Evolutionary conservation across 1,139 yeast species (phyloP).

Genomic region (Zhuliangozyma blackwelliae): DNA sequence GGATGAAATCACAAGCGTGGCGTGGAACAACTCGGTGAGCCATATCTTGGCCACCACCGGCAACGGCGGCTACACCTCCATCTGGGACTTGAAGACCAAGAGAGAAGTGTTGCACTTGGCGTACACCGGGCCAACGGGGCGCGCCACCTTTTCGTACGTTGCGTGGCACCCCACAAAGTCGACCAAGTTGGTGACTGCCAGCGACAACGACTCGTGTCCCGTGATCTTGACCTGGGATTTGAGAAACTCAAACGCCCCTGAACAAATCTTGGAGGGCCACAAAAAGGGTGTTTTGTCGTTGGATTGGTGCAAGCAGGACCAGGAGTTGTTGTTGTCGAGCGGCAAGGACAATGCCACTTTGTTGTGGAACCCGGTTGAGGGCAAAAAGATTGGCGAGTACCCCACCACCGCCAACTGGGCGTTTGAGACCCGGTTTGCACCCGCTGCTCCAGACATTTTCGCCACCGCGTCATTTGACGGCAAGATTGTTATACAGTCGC

Average conservation of each 20-base stretch:
- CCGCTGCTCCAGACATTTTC: conserved; percentile 81
- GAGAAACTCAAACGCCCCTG: conserved; percentile 89
- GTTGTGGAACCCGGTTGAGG: conserved; percentile 84
- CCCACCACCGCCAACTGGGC: conserved; percentile 95
- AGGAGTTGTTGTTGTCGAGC: conserved; percentile 72
- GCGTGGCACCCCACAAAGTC: conserved; percentile 86
- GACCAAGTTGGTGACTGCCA: conserved; percentile 83
- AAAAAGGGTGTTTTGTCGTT: conserved; percentile 82
- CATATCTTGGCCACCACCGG: conserved; percentile 93
- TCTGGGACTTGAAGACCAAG: conserved; percentile 89
- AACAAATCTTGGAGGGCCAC: conserved; percentile 71
- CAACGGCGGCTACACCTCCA: conserved; percentile 75
- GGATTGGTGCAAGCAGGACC: conserved; percentile 91
- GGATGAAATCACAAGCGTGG: conserved; percentile 75
- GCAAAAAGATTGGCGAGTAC: conserved; percentile 73
- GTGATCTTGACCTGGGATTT: conserved; percentile 89
- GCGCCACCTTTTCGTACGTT: conserved; percentile 63
- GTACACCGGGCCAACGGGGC: conserved; percentile 51
- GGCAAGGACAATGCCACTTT: conserved; percentile 88
- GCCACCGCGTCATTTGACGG: conserved; percentile 95
- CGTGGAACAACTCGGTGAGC: conserved; percentile 85
- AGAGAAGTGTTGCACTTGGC: conserved; percentile 84
- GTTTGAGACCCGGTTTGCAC: conserved; percentile 83
- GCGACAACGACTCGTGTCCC: conserved; percentile 78
- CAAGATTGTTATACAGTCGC: conserved; percentile 73